Conservation (phyloP, 345 rosid genomes). For the Lumnitzera racemosa region DNA sequence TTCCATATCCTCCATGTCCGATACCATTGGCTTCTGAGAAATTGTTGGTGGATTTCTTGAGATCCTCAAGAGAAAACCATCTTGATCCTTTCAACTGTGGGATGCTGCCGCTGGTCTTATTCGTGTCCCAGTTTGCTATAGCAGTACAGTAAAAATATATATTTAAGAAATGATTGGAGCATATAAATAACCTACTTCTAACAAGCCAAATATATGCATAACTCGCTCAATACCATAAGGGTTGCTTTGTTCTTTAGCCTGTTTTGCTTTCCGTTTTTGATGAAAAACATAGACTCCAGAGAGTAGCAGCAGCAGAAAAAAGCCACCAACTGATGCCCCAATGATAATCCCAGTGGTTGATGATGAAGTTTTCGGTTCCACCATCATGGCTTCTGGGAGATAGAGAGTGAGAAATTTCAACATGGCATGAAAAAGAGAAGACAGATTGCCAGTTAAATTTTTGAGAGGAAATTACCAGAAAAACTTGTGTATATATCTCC, state of each 20-base stretch:
- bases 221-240: conserved; percentile 54
- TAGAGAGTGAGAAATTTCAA: not conserved
- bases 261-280: conserved; percentile 68
- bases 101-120: conserved; percentile 41
- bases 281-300: conserved; percentile 64
- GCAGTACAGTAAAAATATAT: conserved; percentile 6
- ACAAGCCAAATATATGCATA: not conserved
- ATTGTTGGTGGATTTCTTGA: conserved; percentile 53
- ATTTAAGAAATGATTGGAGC: not conserved
- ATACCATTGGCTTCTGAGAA: conserved; percentile 63
- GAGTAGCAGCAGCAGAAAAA: conserved; percentile 37
- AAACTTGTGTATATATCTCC: conserved; percentile 32
- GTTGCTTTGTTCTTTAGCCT: conserved; percentile 47
- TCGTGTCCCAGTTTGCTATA: conserved; percentile 64
- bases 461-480: conserved; percentile 32
- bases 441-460: conserved; percentile 1
- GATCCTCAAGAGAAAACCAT: conserved; percentile 65
- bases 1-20: conserved; percentile 92
- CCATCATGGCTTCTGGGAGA: conserved; percentile 10
- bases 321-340: conserved; percentile 66
- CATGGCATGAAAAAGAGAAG: conserved; percentile 3
- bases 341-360: conserved; percentile 33
- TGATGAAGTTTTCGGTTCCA: conserved; percentile 28
- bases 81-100: conserved; percentile 81
- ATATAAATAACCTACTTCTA: not conserved